Conservation (phyloP, 495 filamentous ascomycete genomes). For the Saxophila tyrrhenica region DNA sequence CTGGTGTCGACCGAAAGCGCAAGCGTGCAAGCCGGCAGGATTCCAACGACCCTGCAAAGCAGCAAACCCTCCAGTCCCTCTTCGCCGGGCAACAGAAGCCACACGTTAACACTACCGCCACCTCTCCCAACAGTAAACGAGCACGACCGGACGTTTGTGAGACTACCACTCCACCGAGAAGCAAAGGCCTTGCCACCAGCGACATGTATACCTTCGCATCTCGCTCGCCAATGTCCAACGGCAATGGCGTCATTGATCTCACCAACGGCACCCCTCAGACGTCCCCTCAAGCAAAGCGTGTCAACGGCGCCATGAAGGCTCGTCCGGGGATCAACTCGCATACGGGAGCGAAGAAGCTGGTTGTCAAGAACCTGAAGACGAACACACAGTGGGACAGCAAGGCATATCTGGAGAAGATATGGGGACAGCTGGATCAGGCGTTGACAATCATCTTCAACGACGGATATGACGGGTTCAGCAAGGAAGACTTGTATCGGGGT, state of each 20-base stretch:
- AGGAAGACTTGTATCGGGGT: slow-evolving; percentile 80
- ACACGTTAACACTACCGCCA: not conserved
- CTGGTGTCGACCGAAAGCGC: slow-evolving; percentile 3
- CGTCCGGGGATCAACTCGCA: slow-evolving; percentile 40
- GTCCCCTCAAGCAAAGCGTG: slow-evolving; percentile 9
- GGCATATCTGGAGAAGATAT: slow-evolving; percentile 61
- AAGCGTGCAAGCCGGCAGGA: slow-evolving; percentile 11
- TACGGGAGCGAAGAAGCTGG: slow-evolving; percentile 63
- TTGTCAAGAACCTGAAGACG: slow-evolving; percentile 73
- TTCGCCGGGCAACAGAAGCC: slow-evolving; percentile 13
- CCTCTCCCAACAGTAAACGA: slow-evolving; percentile 18
- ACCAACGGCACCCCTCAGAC: slow-evolving; percentile 14
- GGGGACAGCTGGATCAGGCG: slow-evolving; percentile 59
- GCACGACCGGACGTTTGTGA: slow-evolving; percentile 8
- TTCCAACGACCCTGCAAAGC: slow-evolving; percentile 5
- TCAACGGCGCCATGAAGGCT: slow-evolving; percentile 8
- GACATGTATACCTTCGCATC: slow-evolving; percentile 24
- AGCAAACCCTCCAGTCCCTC: slow-evolving; percentile 12
- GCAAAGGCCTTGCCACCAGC: slow-evolving; percentile 3
- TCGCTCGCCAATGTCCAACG: slow-evolving; percentile 7
- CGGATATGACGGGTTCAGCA: slow-evolving; percentile 46
- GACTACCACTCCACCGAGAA: slow-evolving; percentile 6
- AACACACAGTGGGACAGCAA: slow-evolving; percentile 46
- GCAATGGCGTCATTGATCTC: slow-evolving; percentile 18
- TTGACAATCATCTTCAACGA: slow-evolving; percentile 56